These are phyloP conservation scores for Vaccinium corymbosum DNA, from an alignment of 148 eudicot genomes.

Conservation along the genomic window DNA sequence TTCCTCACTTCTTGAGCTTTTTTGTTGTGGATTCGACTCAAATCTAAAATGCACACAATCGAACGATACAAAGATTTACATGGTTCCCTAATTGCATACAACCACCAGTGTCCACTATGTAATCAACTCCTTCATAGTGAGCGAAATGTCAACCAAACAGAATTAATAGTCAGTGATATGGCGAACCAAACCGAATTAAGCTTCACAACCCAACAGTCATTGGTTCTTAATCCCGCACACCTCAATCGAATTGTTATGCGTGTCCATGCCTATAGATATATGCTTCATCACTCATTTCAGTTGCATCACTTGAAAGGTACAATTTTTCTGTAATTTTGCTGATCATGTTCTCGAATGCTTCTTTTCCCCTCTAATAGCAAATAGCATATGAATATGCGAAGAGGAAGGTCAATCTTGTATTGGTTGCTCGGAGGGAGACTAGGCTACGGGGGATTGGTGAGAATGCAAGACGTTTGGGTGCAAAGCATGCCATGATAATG, in stretches of 20 bases:
- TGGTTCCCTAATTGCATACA: too few relatives aligned
- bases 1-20: too few relatives aligned
- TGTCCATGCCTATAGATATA: neutral
- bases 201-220: too few relatives aligned
- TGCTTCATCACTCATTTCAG: neutral
- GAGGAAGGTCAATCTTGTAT: slow-evolving; percentile 65
- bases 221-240: too few relatives aligned
- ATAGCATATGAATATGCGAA: slow-evolving; percentile 88
- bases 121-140: too few relatives aligned
- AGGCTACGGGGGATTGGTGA: slow-evolving; percentile 70
- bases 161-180: too few relatives aligned
- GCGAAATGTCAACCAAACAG: too few relatives aligned
- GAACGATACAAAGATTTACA: too few relatives aligned
- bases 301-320: neutral
- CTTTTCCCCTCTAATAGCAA: slow-evolving; percentile 42
- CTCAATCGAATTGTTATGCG: neutral
- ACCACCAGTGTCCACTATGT: too few relatives aligned
- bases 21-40: too few relatives aligned
- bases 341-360: neutral
- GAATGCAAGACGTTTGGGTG: slow-evolving; percentile 66
- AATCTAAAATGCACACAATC: too few relatives aligned
- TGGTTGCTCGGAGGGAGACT: slow-evolving; percentile 72
- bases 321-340: neutral
- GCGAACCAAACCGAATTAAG: too few relatives aligned
- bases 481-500: slow-evolving; percentile 69